Evolutionary conservation across 192 early-diverging fungal genomes (phyloP), one percentile per base, ranked within the genome.

Genomic region (Helicostylum pulchrum): DNA sequence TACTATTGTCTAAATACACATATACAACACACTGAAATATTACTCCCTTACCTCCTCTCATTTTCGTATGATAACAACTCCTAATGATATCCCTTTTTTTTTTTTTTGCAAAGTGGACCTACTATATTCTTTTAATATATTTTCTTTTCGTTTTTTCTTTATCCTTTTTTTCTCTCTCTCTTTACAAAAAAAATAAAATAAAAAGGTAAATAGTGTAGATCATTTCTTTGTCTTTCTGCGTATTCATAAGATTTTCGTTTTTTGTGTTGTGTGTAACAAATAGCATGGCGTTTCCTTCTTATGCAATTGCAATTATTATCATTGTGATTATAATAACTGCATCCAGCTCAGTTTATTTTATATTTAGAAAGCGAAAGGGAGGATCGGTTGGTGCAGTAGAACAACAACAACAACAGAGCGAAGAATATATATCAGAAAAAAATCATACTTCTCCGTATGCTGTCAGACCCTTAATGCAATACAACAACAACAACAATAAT

Each of bases 401-500:
- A 10, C n/a, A 39, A 11, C 54, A 56, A 34, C 17, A 34, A 10
- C n/a, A 39, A 11, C 54, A 56, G 19, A 39, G 9, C 9, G 36
- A 39, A 39, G 36, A 39, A 10, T 10, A 39, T 39, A 39, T 4
- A 39, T 10, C 36, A 39, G 32, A 56, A 32, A 56, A 56, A 39
- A 39, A 56, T 10, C 10, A 30, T 20, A 56, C 15, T 2, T 56
- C 31, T 17, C 54, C 54, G 31, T 39, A 39, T 39, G 54, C 54
- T 56, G 54, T 32, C 34, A 32, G 54, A 34, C 54, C 54, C 17
- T 32, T 56, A 19, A 39, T 56, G 54, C 32, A 56, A 56, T 56
- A 39, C 36, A 39, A 39, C 36, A 39, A 39, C 36, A 39, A 10
- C 36, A 26, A n/a, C n/a, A n/a, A n/a, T n/a, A 36, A 5, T 36